phyloP scores from a whole-genome alignment of 1,284 basidiomycete genomes.

The Naganishia liquefaciens region DNA sequence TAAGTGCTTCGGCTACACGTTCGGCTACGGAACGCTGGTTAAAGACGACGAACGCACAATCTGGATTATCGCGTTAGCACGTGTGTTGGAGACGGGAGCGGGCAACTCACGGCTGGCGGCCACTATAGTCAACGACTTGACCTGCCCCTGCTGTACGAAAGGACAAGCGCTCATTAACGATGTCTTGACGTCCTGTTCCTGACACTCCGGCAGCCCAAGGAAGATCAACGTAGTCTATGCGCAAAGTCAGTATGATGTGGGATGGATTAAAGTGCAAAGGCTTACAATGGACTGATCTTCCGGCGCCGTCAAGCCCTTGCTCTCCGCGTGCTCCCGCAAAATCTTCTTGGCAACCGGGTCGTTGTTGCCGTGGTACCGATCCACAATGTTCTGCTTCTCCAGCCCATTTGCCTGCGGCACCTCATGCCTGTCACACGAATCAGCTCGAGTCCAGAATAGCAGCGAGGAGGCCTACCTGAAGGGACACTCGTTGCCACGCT shows the following conservation, averaged over 20 bases:
- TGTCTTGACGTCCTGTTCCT: constrained; percentile 76
- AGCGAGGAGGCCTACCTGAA: constrained; percentile 62
- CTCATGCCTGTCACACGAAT: constrained; percentile 67
- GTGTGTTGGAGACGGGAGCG: neutral
- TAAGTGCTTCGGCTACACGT: constrained; percentile 78
- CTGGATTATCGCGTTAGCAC: constrained; percentile 44
- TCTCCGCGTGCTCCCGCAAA: constrained; percentile 68
- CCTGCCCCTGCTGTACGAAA: constrained; percentile 64
- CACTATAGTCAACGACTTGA: constrained; percentile 85
- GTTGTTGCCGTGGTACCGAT: constrained; percentile 84
- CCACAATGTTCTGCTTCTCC: constrained; percentile 87
- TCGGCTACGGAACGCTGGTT: constrained; percentile 77
- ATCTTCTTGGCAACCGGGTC: constrained; percentile 92
- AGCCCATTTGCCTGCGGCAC: constrained; percentile 77
- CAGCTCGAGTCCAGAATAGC: neutral
- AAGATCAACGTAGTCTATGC: constrained; percentile 85
- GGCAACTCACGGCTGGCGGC: constrained; percentile 54
- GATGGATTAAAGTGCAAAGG: constrained; percentile 36
- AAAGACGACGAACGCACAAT: constrained; percentile 97
- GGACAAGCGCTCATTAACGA: constrained; percentile 72
- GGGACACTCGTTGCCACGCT: constrained; percentile 85
- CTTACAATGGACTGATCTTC: constrained; percentile 81
- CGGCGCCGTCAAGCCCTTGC: constrained; percentile 80
- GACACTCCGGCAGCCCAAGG: constrained; percentile 72
- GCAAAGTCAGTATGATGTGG: neutral